phyloP scores from a whole-genome alignment of 1,284 basidiomycete genomes.

The Farysia itapuensis region DNA sequence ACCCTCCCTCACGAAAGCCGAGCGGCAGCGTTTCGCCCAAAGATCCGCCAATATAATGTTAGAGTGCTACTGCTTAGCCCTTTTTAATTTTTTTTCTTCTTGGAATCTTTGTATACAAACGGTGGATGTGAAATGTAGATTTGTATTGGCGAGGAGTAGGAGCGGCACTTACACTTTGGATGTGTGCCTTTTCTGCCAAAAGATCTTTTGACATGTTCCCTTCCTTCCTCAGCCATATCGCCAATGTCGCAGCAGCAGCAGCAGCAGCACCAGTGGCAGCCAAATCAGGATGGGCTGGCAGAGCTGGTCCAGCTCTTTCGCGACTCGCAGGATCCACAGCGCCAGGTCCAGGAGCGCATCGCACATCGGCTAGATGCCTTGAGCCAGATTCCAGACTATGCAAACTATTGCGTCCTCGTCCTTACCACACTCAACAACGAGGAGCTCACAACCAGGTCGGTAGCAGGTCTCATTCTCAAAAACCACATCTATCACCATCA shows the following conservation, averaged over 20 bases:
- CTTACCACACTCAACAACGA: constrained; percentile 76
- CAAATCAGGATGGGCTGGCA: constrained; percentile 46
- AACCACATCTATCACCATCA: constrained; percentile 69
- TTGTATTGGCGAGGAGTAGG: too few species aligned
- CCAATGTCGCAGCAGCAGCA: too few species aligned
- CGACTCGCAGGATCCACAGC: constrained; percentile 50
- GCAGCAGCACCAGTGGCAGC: too few species aligned
- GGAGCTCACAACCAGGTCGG: constrained; percentile 85
- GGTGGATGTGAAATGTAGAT: too few species aligned
- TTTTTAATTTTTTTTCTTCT: too few species aligned
- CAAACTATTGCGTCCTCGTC: constrained; percentile 94
- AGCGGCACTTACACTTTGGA: too few species aligned
- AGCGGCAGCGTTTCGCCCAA: constrained; percentile 32
- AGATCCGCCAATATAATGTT: constrained; percentile 6
- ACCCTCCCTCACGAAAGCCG: constrained; percentile 4
- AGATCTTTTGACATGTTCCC: too few species aligned
- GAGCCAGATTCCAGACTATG: constrained; percentile 66
- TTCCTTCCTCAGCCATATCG: too few species aligned
- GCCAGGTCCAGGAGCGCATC: constrained; percentile 49
- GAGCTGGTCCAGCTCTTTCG: constrained; percentile 54
- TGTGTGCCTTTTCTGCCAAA: too few species aligned
- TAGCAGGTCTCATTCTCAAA: constrained; percentile 95
- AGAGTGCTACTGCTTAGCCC: too few species aligned
- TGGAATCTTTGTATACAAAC: too few species aligned
- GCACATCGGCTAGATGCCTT: constrained; percentile 53